Percentiles rank a stretch among this genome's conserved stretches.
These are phyloP conservation scores for Amanita rubescens DNA, from an alignment of 768 basidiomycete species.

Conservation along the genomic window DNA sequence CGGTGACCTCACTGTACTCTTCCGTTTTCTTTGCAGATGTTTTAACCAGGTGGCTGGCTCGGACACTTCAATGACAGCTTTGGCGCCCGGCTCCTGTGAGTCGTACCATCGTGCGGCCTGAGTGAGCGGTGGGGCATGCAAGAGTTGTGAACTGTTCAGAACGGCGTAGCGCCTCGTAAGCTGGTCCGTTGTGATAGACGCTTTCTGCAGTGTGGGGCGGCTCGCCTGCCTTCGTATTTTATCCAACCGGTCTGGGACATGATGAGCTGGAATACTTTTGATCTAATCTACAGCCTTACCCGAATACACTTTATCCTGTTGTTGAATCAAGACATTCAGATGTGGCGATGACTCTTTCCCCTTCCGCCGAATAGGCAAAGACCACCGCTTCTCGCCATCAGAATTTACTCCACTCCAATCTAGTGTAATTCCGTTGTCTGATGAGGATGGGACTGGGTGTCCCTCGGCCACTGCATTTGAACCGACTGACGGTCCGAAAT, in stretches of 20 bases:
- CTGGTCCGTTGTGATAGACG: slow-evolving; percentile 56
- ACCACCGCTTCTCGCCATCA: slow-evolving; percentile 62
- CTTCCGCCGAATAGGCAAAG: slow-evolving; percentile 51
- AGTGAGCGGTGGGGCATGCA: slow-evolving; percentile 23
- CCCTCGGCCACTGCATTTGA: slow-evolving; percentile 34
- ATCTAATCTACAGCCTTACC: slow-evolving; percentile 30
- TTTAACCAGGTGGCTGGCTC: slow-evolving; percentile 75
- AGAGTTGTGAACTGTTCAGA: slow-evolving; percentile 33
- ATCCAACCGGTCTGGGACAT: slow-evolving; percentile 39
- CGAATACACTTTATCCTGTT: slow-evolving; percentile 50
- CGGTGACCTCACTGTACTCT: slow-evolving; percentile 31
- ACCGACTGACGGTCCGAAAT: slow-evolving; percentile 13
- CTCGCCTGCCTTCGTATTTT: slow-evolving; percentile 43
- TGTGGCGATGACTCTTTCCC: slow-evolving; percentile 42
- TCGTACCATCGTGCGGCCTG: slow-evolving; percentile 55
- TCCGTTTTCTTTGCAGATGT: slow-evolving; percentile 44
- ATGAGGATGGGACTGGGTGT: slow-evolving; percentile 66
- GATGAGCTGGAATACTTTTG: background rate
- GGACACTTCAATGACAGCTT: slow-evolving; percentile 47
- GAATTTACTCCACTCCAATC: slow-evolving; percentile 61
- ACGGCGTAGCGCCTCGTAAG: slow-evolving; percentile 56
- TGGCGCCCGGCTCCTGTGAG: slow-evolving; percentile 39
- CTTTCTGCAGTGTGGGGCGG: slow-evolving; percentile 54
- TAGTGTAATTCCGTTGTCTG: slow-evolving; percentile 60
- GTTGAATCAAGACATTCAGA: slow-evolving; percentile 42